Evolutionary conservation across 176 grass and related monocot species (phyloP).

Genomic region (Aegilops speltoides): DNA sequence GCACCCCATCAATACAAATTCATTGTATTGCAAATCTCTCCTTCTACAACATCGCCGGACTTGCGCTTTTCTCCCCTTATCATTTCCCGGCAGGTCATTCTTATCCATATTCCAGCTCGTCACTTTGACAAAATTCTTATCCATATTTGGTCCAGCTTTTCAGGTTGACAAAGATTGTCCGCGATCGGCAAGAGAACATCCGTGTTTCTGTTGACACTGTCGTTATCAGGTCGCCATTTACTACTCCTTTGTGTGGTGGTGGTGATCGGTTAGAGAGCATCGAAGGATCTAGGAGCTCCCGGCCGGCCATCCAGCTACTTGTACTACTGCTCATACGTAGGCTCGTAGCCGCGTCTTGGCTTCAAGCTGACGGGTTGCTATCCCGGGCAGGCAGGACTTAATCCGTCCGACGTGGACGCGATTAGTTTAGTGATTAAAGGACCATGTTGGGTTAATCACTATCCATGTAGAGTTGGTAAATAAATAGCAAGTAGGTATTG

Average conservation of each 20-base stretch:
- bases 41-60: neutral
- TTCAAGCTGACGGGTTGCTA: neutral
- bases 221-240: neutral
- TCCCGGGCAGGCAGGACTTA: neutral
- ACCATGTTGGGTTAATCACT: neutral
- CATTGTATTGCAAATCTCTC: too few species aligned
- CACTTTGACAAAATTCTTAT: neutral
- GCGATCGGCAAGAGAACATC: neutral
- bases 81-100: neutral
- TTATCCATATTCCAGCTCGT: neutral
- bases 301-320: neutral
- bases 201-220: neutral
- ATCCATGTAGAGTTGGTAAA: neutral
- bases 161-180: neutral
- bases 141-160: neutral
- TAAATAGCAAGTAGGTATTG: neutral
- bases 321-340: neutral
- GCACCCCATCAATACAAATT: too few species aligned
- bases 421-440: neutral
- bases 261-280: neutral
- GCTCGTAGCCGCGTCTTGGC: neutral
- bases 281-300: neutral
- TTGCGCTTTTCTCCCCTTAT: neutral
- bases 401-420: slow-evolving; percentile 23
- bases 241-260: too few species aligned